Evolutionary conservation across 1,284 basidiomycete species (phyloP).

Genomic region (Puccinia sorghi): DNA sequence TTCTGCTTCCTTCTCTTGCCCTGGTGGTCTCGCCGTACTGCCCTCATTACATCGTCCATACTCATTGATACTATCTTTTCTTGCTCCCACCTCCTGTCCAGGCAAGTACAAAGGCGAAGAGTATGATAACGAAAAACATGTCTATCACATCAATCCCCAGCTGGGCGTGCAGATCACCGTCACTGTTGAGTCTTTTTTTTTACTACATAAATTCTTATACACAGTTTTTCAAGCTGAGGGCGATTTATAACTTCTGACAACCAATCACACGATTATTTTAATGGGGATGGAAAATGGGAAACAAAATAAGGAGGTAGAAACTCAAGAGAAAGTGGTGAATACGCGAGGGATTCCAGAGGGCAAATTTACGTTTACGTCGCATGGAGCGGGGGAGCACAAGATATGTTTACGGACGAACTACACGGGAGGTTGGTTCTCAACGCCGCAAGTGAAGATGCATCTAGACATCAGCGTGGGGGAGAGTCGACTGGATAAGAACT

Average conservation of each 20-base stretch:
- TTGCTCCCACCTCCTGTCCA: constrained; percentile 57
- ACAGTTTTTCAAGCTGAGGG: neutral
- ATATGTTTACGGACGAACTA: constrained; percentile 92
- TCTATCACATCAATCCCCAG: constrained; percentile 72
- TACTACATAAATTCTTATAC: neutral
- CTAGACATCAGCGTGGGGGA: constrained; percentile 89
- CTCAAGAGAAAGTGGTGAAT: constrained; percentile 63
- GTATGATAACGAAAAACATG: constrained; percentile 74
- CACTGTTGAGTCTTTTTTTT: constrained; percentile 67
- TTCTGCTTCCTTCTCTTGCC: constrained; percentile 52
- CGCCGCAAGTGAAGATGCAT: constrained; percentile 88
- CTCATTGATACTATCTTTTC: neutral
- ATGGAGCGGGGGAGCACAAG: constrained; percentile 92
- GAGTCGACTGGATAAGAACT: constrained; percentile 69
- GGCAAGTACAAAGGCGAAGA: constrained; percentile 90
- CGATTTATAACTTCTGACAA: neutral
- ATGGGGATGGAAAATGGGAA: neutral
- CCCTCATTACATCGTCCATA: neutral
- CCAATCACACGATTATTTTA: too few relatives aligned
- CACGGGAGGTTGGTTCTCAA: constrained; percentile 76
- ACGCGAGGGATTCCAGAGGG: constrained; percentile 85
- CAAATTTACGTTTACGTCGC: constrained; percentile 94
- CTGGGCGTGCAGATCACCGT: constrained; percentile 89
- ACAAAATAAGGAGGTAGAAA: constrained; percentile 31
- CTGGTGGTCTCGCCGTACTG: neutral